Percentiles rank a stretch among this genome's conserved stretches.
Evolutionary conservation across 768 basidiomycete species (phyloP).

Genomic region (Pleurotus platypus): DNA sequence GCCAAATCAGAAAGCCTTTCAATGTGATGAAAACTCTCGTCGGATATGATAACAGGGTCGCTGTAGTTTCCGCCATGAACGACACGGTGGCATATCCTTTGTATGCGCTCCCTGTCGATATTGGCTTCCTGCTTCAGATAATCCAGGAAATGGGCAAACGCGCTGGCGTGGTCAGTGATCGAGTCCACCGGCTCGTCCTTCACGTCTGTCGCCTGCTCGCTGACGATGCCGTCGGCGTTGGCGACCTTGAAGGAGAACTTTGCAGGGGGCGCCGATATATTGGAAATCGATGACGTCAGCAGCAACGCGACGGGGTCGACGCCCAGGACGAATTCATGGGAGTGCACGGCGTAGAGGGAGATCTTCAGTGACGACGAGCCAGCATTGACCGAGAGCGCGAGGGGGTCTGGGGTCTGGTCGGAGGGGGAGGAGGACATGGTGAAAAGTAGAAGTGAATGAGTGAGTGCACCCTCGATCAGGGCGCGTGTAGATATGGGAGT

Average conservation of each 20-base stretch:
- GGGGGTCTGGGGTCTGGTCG: constrained; percentile 10
- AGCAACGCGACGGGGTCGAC: constrained; percentile 36
- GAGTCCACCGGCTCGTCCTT: constrained; percentile 33
- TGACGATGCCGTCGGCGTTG: constrained; percentile 9
- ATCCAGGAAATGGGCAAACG: constrained; percentile 58
- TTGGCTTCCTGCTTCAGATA: constrained; percentile 36
- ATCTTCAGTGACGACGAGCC: constrained; percentile 88
- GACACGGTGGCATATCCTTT: constrained; percentile 68
- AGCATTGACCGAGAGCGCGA: constrained; percentile 72
- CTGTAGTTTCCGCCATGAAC: constrained; percentile 85
- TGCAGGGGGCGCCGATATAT: constrained; percentile 53
- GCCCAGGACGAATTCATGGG: constrained; percentile 11
- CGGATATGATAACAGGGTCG: constrained; percentile 65
- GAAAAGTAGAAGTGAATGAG: no score
- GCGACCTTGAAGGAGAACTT: constrained; percentile 42
- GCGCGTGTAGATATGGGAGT: no score
- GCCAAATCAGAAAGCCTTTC: constrained; percentile 75
- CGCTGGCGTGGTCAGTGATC: constrained; percentile 57
- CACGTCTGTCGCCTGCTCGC: constrained; percentile 23
- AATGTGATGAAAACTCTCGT: constrained; percentile 69
- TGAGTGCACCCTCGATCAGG: no score
- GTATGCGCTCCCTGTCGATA: constrained; percentile 41
- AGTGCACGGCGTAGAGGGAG: constrained; percentile 49
- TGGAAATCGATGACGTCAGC: constrained; percentile 50
- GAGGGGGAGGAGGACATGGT: background rate